Conservation (phyloP, 805 yeast genomes). For the Kurtzmaniella cleridarum region DNA sequence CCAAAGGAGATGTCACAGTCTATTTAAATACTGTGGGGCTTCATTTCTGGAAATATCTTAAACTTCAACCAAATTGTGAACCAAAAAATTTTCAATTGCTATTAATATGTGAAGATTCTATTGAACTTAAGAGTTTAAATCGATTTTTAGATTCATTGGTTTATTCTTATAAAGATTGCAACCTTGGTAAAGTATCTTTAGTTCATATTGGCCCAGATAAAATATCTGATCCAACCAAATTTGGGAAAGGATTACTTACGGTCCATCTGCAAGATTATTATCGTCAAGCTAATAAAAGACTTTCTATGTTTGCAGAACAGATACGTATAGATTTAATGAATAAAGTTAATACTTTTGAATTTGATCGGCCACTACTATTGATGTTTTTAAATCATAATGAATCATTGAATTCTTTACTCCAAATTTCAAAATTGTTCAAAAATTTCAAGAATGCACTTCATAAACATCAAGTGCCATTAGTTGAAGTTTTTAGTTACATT, state of each 20-base stretch:
- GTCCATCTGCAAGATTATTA: slow-evolving; percentile 24
- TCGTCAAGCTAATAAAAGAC: slow-evolving; percentile 22
- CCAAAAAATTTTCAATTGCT: slow-evolving; percentile 50
- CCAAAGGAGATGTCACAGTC: slow-evolving; percentile 35
- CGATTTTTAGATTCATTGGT: slow-evolving; percentile 39
- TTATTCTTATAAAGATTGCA: slow-evolving; percentile 42
- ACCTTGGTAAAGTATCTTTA: slow-evolving; percentile 41
- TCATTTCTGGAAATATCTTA: slow-evolving; percentile 52
- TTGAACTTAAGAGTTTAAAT: slow-evolving; percentile 20
- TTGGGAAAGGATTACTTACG: slow-evolving; percentile 23
- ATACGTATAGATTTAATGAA: slow-evolving; percentile 35
- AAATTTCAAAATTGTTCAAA: slow-evolving; percentile 42
- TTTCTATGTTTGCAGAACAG: slow-evolving; percentile 29
- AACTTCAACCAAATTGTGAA: slow-evolving; percentile 48
- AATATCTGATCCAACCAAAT: slow-evolving; percentile 23
- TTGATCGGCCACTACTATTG: slow-evolving; percentile 45
- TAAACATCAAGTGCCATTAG: slow-evolving; percentile 37
- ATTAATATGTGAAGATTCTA: slow-evolving; percentile 33
- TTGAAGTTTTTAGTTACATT: slow-evolving; percentile 32
- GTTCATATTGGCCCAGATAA: slow-evolving; percentile 24
- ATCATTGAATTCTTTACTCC: slow-evolving; percentile 40
- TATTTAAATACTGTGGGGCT: slow-evolving; percentile 43
- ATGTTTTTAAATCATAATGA: slow-evolving; percentile 44
- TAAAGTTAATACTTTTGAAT: slow-evolving; percentile 36
- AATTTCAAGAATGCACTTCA: slow-evolving; percentile 36